These are phyloP conservation scores for Serendipita sp. DNA, from an alignment of 768 basidiomycete species.

Conservation along the genomic window DNA sequence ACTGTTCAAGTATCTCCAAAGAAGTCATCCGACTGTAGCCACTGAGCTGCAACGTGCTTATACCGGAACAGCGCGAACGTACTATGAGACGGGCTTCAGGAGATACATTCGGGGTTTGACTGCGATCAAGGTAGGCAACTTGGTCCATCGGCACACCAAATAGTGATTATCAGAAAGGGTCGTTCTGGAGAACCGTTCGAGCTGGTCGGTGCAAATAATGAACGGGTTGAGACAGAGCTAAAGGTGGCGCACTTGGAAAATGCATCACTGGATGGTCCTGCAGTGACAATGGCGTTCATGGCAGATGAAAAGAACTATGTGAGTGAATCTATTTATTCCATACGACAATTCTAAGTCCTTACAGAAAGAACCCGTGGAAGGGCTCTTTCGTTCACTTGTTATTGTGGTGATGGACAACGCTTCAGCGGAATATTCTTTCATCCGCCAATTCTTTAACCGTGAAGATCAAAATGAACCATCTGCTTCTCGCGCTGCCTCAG, in stretches of 20 bases:
- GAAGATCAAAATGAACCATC: constrained; percentile 7
- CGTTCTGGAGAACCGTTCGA: constrained; percentile 57
- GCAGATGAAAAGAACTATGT: constrained; percentile 81
- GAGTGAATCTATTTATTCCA: constrained; percentile 19
- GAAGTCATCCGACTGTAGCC: constrained; percentile 67
- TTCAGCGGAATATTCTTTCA: constrained; percentile 78
- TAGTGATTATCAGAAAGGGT: constrained; percentile 25
- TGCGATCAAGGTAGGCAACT: constrained; percentile 46
- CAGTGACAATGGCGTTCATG: constrained; percentile 69
- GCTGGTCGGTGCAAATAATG: constrained; percentile 34
- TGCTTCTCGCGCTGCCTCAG: not conserved
- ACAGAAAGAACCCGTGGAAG: constrained; percentile 73
- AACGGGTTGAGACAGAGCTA: constrained; percentile 22
- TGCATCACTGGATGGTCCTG: constrained; percentile 63
- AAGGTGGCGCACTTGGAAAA: constrained; percentile 44
- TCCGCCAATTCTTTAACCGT: constrained; percentile 62
- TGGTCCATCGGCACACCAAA: not conserved
- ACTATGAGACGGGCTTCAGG: constrained; percentile 91
- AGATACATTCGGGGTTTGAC: constrained; percentile 72
- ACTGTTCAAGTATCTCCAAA: constrained; percentile 70
- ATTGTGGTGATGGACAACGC: constrained; percentile 92
- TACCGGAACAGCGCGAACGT: constrained; percentile 62
- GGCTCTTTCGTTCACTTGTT: constrained; percentile 65
- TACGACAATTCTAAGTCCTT: constrained; percentile 8
- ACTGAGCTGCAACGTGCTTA: constrained; percentile 81